Conservation (phyloP, 306 rosid genomes). For the Arachis stenosperma region DNA sequence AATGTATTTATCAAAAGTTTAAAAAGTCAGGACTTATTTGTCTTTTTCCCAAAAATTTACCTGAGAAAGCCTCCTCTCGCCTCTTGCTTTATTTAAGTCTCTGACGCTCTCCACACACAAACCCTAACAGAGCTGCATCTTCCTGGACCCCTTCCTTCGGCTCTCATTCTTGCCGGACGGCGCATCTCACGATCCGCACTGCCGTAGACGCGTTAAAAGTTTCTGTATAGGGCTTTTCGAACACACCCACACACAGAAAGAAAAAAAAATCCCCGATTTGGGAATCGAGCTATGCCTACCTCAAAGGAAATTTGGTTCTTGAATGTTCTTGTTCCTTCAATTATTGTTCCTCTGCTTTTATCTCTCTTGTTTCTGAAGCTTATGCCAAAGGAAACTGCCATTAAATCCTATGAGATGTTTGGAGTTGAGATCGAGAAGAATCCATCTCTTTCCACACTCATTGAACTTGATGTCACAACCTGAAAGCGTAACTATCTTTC, state of each 20-base stretch:
- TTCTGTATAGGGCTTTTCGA: background rate
- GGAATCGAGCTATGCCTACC: constrained; percentile 30
- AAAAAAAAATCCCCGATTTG: too few species aligned
- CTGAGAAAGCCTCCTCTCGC: too few species aligned
- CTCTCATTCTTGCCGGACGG: too few species aligned
- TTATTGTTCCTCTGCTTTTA: constrained; percentile 42
- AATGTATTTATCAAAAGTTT: too few species aligned
- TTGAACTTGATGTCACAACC: constrained; percentile 60
- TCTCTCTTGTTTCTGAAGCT: constrained; percentile 12
- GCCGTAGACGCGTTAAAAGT: background rate
- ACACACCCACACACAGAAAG: background rate
- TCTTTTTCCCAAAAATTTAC: too few species aligned
- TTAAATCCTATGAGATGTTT: constrained; percentile 54
- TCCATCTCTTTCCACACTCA: constrained; percentile 76
- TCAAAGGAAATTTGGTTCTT: constrained; percentile 24
- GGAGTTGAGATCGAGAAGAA: constrained; percentile 81
- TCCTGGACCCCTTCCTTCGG: too few species aligned
- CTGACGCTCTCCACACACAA: too few species aligned
- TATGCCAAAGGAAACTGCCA: constrained; percentile 39
- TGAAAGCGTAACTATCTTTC: too few species aligned
- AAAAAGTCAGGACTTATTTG: too few species aligned
- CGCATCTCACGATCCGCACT: too few species aligned
- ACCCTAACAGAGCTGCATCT: too few species aligned
- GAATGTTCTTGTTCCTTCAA: constrained; percentile 32
- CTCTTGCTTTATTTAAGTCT: too few species aligned